Evolutionary conservation across 345 rosid genomes (phyloP).

Genomic region (Boechera retrofracta): DNA sequence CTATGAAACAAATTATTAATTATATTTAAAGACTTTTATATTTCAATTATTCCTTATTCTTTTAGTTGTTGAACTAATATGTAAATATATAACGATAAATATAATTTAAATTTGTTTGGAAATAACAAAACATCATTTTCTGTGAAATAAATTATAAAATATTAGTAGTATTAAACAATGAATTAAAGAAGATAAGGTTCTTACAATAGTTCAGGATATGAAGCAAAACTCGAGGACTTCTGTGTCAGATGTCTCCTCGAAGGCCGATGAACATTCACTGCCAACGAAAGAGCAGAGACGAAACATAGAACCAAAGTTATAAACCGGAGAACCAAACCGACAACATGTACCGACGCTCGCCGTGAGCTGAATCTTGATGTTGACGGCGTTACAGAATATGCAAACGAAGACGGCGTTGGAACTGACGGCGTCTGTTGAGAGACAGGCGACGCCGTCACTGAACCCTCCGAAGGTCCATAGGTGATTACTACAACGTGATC

Average conservation of each 20-base stretch:
- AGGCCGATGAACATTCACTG: constrained; percentile 46
- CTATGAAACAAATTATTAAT: too few relatives aligned
- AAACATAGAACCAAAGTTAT: constrained; percentile 60
- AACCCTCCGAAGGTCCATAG: constrained; percentile 47
- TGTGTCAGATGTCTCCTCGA: constrained; percentile 41
- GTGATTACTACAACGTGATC: constrained; percentile 43
- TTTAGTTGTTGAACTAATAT: not conserved
- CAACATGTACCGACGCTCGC: constrained; percentile 44
- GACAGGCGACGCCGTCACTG: constrained; percentile 49
- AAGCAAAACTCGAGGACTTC: constrained; percentile 53
- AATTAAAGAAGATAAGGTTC: constrained; percentile 39
- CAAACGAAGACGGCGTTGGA: constrained; percentile 69
- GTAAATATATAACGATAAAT: not conserved
- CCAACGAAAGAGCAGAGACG: constrained; percentile 65
- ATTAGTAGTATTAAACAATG: constrained; percentile 2
- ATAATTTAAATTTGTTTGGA: not conserved
- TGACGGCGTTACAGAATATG: constrained; percentile 55
- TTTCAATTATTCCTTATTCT: not conserved
- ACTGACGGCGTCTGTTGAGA: constrained; percentile 39
- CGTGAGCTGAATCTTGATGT: constrained; percentile 42
- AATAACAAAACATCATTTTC: constrained; percentile 17
- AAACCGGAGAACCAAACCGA: constrained; percentile 57
- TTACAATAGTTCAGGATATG: constrained; percentile 62
- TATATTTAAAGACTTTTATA: not conserved
- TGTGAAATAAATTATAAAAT: not conserved